These are phyloP conservation scores for Setaria italica DNA, from an alignment of 202 grass and related monocot species.

Conservation along the genomic window DNA sequence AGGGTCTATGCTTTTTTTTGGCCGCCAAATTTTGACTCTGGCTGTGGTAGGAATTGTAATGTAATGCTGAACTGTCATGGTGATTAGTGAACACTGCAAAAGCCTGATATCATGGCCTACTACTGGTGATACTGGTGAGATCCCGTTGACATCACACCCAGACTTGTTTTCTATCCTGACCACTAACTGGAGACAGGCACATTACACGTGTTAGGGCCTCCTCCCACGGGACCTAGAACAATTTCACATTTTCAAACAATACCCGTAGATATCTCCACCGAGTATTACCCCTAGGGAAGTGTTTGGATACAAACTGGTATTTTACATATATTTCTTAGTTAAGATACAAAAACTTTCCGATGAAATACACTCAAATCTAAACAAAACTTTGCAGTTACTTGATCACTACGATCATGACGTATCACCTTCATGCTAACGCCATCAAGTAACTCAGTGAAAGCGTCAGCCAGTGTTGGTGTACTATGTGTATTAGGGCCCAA, in stretches of 20 bases:
- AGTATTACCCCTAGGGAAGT: neutral
- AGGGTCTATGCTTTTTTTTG: slow-evolving; percentile 33
- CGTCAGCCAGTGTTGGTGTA: neutral
- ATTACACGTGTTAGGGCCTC: neutral
- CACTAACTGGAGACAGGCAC: neutral
- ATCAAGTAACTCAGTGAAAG: neutral
- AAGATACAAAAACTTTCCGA: neutral
- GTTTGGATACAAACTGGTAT: neutral
- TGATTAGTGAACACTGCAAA: slow-evolving; percentile 5
- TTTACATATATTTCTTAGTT: neutral
- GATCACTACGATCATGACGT: neutral
- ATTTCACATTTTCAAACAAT: neutral
- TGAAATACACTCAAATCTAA: slow-evolving; percentile 4
- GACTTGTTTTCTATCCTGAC: slow-evolving; percentile 6
- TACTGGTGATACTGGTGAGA: neutral
- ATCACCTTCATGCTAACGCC: neutral
- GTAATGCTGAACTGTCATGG: neutral
- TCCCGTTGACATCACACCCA: neutral
- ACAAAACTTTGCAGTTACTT: neutral
- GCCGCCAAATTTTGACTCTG: neutral
- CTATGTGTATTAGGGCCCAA: too few species aligned
- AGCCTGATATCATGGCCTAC: slow-evolving; percentile 11
- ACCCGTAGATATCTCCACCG: neutral
- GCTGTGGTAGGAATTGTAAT: neutral
- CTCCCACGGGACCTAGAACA: neutral